Evolutionary conservation across 2,329 filamentous ascomycete genomes (phyloP).

Genomic region (Ophiostoma sp.): DNA sequence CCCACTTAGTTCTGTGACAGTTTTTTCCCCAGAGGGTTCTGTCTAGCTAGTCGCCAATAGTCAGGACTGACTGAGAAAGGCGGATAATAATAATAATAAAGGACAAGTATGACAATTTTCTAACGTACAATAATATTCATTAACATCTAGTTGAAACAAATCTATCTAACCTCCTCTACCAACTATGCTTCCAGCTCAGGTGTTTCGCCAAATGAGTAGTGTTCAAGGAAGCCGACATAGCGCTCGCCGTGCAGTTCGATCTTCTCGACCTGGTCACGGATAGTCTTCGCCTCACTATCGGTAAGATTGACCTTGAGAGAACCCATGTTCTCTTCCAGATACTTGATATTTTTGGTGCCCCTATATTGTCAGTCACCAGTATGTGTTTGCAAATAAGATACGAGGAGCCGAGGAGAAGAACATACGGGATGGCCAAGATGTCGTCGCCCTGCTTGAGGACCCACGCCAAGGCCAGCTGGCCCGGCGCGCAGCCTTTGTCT

Average conservation of each 20-base stretch:
- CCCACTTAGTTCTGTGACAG: too few relatives aligned
- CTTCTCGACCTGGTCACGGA: slow-evolving; percentile 1
- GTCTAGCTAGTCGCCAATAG: too few relatives aligned
- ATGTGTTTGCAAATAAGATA: neutral
- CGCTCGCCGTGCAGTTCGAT: slow-evolving; percentile 1
- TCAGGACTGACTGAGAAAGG: too few relatives aligned
- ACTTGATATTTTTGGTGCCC: slow-evolving; percentile 6
- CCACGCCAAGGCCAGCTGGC: slow-evolving; percentile 14
- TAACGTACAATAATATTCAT: too few relatives aligned
- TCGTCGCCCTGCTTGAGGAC: slow-evolving; percentile 17
- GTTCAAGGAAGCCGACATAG: neutral
- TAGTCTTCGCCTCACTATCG: neutral
- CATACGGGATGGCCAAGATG: slow-evolving; percentile 12
- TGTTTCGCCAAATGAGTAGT: neutral
- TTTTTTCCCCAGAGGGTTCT: too few relatives aligned
- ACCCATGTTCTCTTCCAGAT: neutral
- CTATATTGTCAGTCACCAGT: neutral
- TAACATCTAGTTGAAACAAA: too few relatives aligned
- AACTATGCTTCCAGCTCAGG: neutral
- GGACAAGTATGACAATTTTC: too few relatives aligned
- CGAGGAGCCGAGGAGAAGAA: too few relatives aligned
- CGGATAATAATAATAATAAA: too few relatives aligned
- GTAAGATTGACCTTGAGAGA: neutral
- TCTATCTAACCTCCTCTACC: too few relatives aligned
- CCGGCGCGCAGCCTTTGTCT: slow-evolving; percentile 9